Percentiles rank a stretch among this genome's conserved stretches.
Conservation (phyloP, 2,329 filamentous ascomycete species). For the Diaporthe citrichinensis region DNA sequence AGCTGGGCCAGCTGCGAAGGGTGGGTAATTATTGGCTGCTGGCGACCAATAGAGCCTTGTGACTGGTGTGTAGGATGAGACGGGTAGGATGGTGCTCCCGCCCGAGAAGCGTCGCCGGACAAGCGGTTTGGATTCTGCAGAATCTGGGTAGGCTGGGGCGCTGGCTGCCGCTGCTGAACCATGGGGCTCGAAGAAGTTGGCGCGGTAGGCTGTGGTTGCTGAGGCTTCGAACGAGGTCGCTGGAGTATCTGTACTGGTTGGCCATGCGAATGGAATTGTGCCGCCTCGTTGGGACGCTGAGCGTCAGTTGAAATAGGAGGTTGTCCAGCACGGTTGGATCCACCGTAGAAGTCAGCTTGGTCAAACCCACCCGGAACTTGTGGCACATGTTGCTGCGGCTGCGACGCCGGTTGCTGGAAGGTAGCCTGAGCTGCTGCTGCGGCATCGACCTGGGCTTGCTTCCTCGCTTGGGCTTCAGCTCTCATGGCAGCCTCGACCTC, state of each 20-base stretch:
- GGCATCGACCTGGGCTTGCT: conserved; percentile 54
- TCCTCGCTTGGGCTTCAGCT: conserved; percentile 68
- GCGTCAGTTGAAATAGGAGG: conserved; percentile 47
- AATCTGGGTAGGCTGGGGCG: conserved; percentile 76
- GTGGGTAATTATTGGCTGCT: conserved; percentile 66
- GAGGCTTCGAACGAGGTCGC: conserved; percentile 61
- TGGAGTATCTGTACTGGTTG: conserved; percentile 70
- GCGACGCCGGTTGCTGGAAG: conserved; percentile 46
- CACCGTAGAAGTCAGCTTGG: conserved; percentile 37
- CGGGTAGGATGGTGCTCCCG: conserved; percentile 50
- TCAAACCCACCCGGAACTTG: conserved; percentile 41
- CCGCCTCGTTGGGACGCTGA: conserved; percentile 47
- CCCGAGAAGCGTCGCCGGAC: conserved; percentile 61
- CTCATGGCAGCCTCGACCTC: conserved; percentile 97
- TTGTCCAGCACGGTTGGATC: conserved; percentile 36
- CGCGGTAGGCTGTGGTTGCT: conserved; percentile 39
- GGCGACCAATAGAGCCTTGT: conserved; percentile 73
- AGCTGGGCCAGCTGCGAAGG: conserved; percentile 82
- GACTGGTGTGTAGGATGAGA: conserved; percentile 52
- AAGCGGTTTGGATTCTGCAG: conserved; percentile 83
- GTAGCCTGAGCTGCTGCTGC: conserved; percentile 52
- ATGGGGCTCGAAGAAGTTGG: conserved; percentile 50
- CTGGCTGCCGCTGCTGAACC: conserved; percentile 45
- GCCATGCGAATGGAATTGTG: conserved; percentile 55
- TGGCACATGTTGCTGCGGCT: conserved; percentile 45